These are phyloP conservation scores for Hippophae tibetana DNA, from an alignment of 306 rosid species.

Conservation along the genomic window DNA sequence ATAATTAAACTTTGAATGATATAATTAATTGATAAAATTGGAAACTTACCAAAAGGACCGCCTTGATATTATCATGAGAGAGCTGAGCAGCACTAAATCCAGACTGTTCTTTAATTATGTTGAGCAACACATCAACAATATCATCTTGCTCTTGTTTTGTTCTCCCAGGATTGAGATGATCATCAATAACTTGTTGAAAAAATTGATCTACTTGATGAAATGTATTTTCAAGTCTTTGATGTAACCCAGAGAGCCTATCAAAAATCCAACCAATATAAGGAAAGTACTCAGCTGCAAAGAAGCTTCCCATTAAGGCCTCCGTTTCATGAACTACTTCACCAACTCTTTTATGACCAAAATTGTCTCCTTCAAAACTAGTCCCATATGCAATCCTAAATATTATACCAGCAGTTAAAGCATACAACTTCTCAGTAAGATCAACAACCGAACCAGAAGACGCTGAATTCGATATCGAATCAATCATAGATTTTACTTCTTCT, in stretches of 20 bases:
- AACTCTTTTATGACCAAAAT: slow-evolving; percentile 18
- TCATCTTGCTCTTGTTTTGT: slow-evolving; percentile 15
- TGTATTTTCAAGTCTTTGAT: slow-evolving; percentile 18
- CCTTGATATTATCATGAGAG: slow-evolving; percentile 25
- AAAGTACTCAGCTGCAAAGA: slow-evolving; percentile 29
- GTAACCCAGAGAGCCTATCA: slow-evolving; percentile 29
- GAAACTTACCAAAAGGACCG: slow-evolving; percentile 20
- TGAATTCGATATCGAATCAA: slow-evolving; percentile 3
- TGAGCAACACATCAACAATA: slow-evolving; percentile 19
- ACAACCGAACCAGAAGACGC: slow-evolving; percentile 4
- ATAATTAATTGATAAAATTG: background rate
- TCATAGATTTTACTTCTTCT: slow-evolving; percentile 8
- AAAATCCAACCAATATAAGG: slow-evolving; percentile 38
- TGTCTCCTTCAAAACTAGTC: slow-evolving; percentile 15
- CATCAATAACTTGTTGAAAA: slow-evolving; percentile 31
- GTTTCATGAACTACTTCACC: slow-evolving; percentile 30
- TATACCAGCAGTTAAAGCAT: slow-evolving; percentile 18
- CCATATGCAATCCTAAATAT: slow-evolving; percentile 43
- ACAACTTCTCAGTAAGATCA: slow-evolving; percentile 22
- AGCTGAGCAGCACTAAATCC: slow-evolving; percentile 1
- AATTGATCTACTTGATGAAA: slow-evolving; percentile 27
- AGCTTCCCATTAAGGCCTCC: slow-evolving; percentile 18
- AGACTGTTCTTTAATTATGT: slow-evolving; percentile 2
- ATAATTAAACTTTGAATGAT: background rate
- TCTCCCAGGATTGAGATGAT: slow-evolving; percentile 14